Evolutionary conservation across 352 stramenopile species (phyloP), one percentile per base, ranked within the genome.

Genomic region (Phytophthora macrochlamydospora): DNA sequence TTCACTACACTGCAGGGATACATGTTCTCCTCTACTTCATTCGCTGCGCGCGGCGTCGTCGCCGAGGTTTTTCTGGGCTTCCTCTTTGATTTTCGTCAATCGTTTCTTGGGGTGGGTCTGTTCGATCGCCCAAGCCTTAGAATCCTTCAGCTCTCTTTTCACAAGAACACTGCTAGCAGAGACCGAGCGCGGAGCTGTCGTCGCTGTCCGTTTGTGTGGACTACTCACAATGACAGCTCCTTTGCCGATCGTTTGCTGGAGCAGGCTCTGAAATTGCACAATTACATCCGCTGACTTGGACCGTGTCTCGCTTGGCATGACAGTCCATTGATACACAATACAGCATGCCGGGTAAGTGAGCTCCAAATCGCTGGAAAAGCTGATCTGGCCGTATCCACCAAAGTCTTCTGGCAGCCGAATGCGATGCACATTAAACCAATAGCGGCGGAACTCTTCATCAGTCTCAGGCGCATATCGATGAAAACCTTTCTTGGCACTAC

Each of bases 331-430:
- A 11, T 61, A 75, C 6, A 57, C 58, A 30, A 83, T 62, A 38
- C 75, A 84, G 55, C 73, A 75, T 4, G 75, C 73, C 18, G 75
- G 75, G 45, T 84, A 87, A 7, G 69, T 87, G 12, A 83, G 35
- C 0, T 73, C 44, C 7, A 68, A 68, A 2, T 56, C 53, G 32
- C 62, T 70, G 4, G 75, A 69, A 59, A 82, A 84, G 0, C 65
- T 63, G 42, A 86, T 65, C 9, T 62, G 63, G 33, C 67, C 66
- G 46, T 76, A 86, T 30, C 74, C 78, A 44, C 78, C 75, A 62
- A 83, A 70, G 24, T 71, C 31, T 32, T 71, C 11, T 12, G 76
- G 70, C 6, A 85, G 65, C 14, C 73, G 53, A 32, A 82, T 82
- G 29, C 76, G 59, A 51, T 82, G 73, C 12, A 82, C 67, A 38